These are phyloP conservation scores for Alternaria gansuensis DNA, from an alignment of 2,329 filamentous ascomycete species.

Conservation along the genomic window DNA sequence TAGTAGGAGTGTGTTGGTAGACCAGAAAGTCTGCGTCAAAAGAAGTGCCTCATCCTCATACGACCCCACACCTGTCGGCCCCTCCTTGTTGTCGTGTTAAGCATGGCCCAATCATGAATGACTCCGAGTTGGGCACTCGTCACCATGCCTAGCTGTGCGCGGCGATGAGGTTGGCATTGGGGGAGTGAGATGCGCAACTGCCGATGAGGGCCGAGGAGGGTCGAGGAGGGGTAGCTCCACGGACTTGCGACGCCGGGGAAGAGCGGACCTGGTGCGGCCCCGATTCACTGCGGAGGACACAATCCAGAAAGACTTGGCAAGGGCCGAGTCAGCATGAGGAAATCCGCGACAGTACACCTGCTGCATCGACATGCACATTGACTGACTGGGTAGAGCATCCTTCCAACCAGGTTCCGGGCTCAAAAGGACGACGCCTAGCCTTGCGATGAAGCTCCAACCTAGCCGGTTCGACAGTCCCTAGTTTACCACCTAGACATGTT, in stretches of 20 bases:
- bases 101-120: slow-evolving; percentile 31
- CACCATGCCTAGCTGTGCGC: background rate
- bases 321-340: slow-evolving; percentile 23
- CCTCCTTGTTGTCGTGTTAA: background rate
- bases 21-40: slow-evolving; percentile 5
- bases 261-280: slow-evolving; percentile 22
- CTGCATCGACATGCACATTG: background rate
- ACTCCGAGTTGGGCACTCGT: slow-evolving; percentile 13
- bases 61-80: slow-evolving; percentile 21
- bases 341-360: background rate
- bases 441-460: background rate
- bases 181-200: slow-evolving; percentile 31
- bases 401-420: background rate
- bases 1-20: background rate
- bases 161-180: background rate
- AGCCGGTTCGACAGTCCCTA: no score
- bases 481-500: no score
- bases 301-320: slow-evolving; percentile 32
- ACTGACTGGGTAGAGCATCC: background rate
- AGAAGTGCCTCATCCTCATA: slow-evolving; percentile 15
- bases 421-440: background rate
- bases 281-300: slow-evolving; percentile 25
- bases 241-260: slow-evolving; percentile 16
- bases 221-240: slow-evolving; percentile 36
- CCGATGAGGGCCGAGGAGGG: slow-evolving; percentile 34